phyloP scores from a whole-genome alignment of 768 basidiomycete species.

The Saitozyma podzolica region DNA sequence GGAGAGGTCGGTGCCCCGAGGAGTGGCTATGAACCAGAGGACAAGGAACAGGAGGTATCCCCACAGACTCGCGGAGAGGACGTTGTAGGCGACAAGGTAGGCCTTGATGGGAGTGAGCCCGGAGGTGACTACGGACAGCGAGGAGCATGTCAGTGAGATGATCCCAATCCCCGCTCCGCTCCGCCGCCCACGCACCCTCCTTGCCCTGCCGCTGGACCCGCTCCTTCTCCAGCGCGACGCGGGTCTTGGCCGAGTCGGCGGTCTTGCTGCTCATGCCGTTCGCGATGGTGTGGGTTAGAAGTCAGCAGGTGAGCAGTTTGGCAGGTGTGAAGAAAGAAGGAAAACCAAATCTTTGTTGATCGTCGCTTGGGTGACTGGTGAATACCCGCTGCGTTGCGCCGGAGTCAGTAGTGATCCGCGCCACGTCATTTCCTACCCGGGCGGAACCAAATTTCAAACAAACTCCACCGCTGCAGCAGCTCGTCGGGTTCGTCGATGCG shows the following conservation, averaged over 20 bases:
- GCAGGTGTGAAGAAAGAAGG: too few relatives aligned
- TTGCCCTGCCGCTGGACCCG: slow-evolving; percentile 11
- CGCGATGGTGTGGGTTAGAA: background rate
- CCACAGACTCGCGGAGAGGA: slow-evolving; percentile 74
- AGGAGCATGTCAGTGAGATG: background rate
- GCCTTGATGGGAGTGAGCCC: slow-evolving; percentile 37
- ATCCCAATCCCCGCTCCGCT: background rate
- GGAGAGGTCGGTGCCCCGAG: slow-evolving; percentile 1
- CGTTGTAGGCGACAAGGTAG: slow-evolving; percentile 80
- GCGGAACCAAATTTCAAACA: too few relatives aligned
- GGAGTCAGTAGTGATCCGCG: too few relatives aligned
- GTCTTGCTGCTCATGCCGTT: background rate
- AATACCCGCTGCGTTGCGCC: too few relatives aligned
- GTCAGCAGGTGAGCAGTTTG: too few relatives aligned
- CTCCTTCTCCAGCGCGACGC: slow-evolving; percentile 20
- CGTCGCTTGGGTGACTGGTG: too few relatives aligned
- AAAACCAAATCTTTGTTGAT: too few relatives aligned
- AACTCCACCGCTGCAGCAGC: too few relatives aligned
- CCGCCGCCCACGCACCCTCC: slow-evolving; percentile 12
- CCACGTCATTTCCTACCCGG: too few relatives aligned
- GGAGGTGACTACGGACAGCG: slow-evolving; percentile 6
- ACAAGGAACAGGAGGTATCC: slow-evolving; percentile 63
- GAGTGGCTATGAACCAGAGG: slow-evolving; percentile 32
- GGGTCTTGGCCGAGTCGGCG: background rate
- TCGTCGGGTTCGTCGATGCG: too few relatives aligned